phyloP scores from a whole-genome alignment of 2,329 filamentous ascomycete species.

The Fusarium sp. region DNA sequence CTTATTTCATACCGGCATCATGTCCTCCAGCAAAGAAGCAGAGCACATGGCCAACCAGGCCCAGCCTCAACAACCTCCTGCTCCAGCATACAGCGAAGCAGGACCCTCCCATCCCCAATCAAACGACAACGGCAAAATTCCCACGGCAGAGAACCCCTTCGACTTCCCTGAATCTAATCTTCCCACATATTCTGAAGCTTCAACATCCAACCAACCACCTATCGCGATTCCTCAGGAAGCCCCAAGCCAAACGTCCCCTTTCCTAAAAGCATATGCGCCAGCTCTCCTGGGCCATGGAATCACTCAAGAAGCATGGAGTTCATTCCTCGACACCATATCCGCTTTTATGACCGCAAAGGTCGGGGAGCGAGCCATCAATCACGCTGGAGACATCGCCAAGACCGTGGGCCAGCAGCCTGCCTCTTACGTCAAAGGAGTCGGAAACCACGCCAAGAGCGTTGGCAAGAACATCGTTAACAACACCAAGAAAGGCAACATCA shows the following conservation, averaged over 20 bases:
- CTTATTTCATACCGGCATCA: neutral
- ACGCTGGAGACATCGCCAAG: slow-evolving; percentile 55
- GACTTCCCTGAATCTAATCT: slow-evolving; percentile 52
- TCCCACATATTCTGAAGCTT: slow-evolving; percentile 47
- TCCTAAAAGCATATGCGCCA: slow-evolving; percentile 54
- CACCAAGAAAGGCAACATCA: slow-evolving; percentile 54
- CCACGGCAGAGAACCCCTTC: slow-evolving; percentile 53
- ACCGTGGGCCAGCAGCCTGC: slow-evolving; percentile 52
- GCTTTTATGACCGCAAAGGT: slow-evolving; percentile 60
- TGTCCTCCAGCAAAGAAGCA: slow-evolving; percentile 29
- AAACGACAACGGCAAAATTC: slow-evolving; percentile 14
- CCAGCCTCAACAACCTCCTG: neutral
- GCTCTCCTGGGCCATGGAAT: slow-evolving; percentile 54
- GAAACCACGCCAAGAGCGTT: slow-evolving; percentile 51
- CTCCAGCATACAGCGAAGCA: slow-evolving; percentile 23
- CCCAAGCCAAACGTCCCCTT: slow-evolving; percentile 51
- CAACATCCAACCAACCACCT: slow-evolving; percentile 41
- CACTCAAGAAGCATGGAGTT: slow-evolving; percentile 49
- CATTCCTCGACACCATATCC: slow-evolving; percentile 55
- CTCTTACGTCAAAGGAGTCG: slow-evolving; percentile 51
- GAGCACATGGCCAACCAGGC: slow-evolving; percentile 17
- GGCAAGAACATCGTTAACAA: slow-evolving; percentile 51
- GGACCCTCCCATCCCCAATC: neutral
- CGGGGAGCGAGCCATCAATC: slow-evolving; percentile 56
- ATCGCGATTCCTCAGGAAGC: slow-evolving; percentile 56